Evolutionary conservation across 2,329 filamentous ascomycete genomes (phyloP).

Genomic region (Botryotinia convoluta): DNA sequence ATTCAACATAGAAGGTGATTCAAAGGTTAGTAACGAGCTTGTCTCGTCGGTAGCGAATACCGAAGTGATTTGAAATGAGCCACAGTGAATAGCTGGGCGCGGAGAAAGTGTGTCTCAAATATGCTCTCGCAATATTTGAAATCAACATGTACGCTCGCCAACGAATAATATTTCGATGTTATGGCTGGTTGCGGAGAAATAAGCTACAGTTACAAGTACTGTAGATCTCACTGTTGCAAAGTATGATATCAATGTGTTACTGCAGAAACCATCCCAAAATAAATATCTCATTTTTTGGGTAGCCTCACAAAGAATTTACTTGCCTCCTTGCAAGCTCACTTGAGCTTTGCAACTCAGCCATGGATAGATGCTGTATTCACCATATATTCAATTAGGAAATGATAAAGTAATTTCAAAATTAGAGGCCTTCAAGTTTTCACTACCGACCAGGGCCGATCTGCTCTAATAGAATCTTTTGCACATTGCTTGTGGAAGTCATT

Average conservation of each 20-base stretch:
- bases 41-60: not conserved
- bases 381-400: not conserved
- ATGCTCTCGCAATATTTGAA: not conserved
- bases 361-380: not conserved
- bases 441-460: not conserved
- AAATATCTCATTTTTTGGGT: not conserved
- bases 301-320: not conserved
- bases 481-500: not conserved
- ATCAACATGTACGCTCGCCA: not conserved
- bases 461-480: not conserved
- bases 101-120: not conserved
- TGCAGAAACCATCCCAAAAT: not conserved
- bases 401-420: too few species aligned
- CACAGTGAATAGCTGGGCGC: not conserved
- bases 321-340: not conserved
- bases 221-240: not conserved
- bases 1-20: not conserved
- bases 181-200: not conserved
- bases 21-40: not conserved
- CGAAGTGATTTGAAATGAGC: not conserved
- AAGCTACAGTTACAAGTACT: not conserved
- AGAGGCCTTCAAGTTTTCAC: not conserved
- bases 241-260: not conserved
- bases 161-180: not conserved
- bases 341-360: not conserved